These are phyloP conservation scores for Lunasporangiospora selenospora DNA, from an alignment of 192 early-diverging fungal genomes.

Conservation along the genomic window DNA sequence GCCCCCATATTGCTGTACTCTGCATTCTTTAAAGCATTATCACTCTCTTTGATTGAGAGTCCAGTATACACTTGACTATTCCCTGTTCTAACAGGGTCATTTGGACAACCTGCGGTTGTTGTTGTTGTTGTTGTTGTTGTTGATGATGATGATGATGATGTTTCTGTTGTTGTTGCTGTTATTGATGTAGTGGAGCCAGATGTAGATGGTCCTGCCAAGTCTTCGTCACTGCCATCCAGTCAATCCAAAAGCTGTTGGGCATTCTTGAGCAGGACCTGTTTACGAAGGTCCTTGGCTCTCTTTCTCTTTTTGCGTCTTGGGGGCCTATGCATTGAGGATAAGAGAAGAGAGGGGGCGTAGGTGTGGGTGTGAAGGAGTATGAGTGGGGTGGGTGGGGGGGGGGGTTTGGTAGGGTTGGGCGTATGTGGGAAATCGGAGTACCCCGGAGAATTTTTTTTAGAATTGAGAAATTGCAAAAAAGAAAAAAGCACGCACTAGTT, in stretches of 20 bases:
- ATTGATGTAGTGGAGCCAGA: background rate
- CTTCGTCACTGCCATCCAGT: slow-evolving; percentile 34
- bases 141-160: too few relatives aligned
- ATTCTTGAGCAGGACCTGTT: slow-evolving; percentile 44
- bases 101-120: background rate
- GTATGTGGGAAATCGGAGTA: too few relatives aligned
- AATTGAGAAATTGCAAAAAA: too few relatives aligned
- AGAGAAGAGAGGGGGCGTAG: background rate
- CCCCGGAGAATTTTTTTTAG: too few relatives aligned
- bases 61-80: background rate
- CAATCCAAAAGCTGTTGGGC: slow-evolving; percentile 36
- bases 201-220: background rate
- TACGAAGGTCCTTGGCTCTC: slow-evolving; percentile 42
- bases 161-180: too few relatives aligned
- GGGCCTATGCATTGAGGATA: slow-evolving; percentile 2
- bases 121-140: too few relatives aligned
- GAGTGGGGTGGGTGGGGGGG: too few relatives aligned
- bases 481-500: background rate
- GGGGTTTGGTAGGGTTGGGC: too few relatives aligned
- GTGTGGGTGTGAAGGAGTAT: too few relatives aligned
- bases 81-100: slow-evolving; percentile 16
- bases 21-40: background rate
- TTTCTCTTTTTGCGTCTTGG: slow-evolving; percentile 47
- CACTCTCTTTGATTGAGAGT: slow-evolving; percentile 1
- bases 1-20: background rate